phyloP scores from a whole-genome alignment of 352 stramenopile species.

The Phytopythium boreale region DNA sequence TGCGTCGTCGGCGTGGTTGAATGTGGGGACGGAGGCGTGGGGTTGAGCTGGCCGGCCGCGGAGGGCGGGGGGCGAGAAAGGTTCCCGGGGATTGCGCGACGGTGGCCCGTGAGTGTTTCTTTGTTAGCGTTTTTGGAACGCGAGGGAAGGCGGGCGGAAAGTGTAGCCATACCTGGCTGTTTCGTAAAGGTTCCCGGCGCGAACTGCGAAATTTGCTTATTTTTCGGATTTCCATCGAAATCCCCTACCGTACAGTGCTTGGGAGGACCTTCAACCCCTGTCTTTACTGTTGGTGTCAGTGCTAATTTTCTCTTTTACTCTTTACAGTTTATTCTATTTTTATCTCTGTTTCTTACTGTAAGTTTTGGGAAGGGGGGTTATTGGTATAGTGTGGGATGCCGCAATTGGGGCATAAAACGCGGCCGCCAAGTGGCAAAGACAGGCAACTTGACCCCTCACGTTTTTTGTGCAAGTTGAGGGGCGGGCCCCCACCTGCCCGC shows the following conservation, averaged over 20 bases:
- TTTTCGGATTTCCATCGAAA: background rate
- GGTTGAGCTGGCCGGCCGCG: too few species aligned
- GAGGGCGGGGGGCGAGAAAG: too few species aligned
- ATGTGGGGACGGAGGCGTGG: background rate
- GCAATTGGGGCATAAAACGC: background rate
- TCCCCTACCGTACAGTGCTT: too few species aligned
- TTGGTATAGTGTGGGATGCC: too few species aligned
- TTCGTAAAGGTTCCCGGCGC: background rate
- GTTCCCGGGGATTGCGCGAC: background rate
- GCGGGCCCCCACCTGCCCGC: conserved; percentile 3
- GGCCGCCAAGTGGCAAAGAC: background rate
- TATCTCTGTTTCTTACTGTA: background rate
- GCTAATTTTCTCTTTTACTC: background rate
- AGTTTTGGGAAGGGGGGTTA: too few species aligned
- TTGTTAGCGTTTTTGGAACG: too few species aligned
- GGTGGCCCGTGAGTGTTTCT: background rate
- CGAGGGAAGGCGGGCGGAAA: background rate
- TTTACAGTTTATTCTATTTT: too few species aligned
- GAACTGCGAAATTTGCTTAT: background rate
- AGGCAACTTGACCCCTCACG: conserved; percentile 6
- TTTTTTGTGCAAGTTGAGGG: conserved; percentile 14
- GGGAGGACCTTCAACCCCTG: too few species aligned
- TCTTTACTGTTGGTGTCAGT: background rate
- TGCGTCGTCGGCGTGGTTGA: background rate
- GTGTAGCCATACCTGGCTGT: background rate